Base-by-base conservation (phyloP, 2,329 filamentous ascomycete genomes). In the Ilyonectria mors-panacis region DNA sequence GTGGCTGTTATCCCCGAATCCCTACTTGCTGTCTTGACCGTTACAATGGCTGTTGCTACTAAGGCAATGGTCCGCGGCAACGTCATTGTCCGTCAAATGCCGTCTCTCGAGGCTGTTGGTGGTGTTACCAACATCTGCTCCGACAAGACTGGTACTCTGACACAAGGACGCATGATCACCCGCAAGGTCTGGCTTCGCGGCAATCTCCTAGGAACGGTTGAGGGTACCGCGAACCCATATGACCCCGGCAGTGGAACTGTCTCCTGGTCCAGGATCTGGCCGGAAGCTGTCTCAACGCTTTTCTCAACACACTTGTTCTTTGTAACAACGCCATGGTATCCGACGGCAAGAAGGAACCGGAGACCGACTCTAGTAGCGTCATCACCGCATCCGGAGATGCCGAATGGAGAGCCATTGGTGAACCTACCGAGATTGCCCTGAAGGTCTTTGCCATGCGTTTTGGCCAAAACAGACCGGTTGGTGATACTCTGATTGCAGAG, bases 381-480 rank as follows among this genome's bases (percentile, higher is more conserved):
- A 83, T 84, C 5, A 85, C 83, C 9, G 75, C 81, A n/a, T 80
- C 83, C 15, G 79, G 82, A 17, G 78, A 81, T 30, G 77, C 79
- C 4, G 77, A 82, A 2, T 92, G 89, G 89, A 85, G 83, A 47
- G 89, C 89, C 21, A 81, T 89, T 47, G 91, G 90, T 55, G 90
- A 92, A 71, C 90, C 91, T 4, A 94, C 92, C 4, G 92, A 94
- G 72, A 92, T 94, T 66, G 91, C 92, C 12, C 87, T 94, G 17
- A 90, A 92, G 70, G 91, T 93, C 10, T 91, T 94, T 67, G 91
- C 91, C 53, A 89, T 91, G 81, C 88, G 92, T 19, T 93, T 93
- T 72, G 85, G 86, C 33, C 85, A 85, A 66, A 84, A 82, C 58
- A 86, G 86, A 75, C 76, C 78, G 23, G 79, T 79, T n/a, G 73